Conservation (phyloP, 2,329 filamentous ascomycete species). For the Aureobasidium namibiae region DNA sequence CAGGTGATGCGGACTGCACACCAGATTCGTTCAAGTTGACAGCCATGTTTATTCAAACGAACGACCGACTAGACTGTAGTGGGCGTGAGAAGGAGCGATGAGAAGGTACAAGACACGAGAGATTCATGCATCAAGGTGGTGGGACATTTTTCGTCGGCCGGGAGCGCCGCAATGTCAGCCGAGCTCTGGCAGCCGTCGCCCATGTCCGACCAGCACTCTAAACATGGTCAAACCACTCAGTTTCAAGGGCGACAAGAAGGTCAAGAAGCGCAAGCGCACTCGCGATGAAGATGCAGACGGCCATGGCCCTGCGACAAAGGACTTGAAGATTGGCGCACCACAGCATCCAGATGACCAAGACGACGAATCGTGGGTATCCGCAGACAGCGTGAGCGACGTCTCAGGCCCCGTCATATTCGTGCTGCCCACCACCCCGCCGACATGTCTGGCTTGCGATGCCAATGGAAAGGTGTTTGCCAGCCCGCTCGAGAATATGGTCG, state of each 20-base stretch:
- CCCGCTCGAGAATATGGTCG: conserved; percentile 77
- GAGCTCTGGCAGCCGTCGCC: not conserved
- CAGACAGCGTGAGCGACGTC: conserved; percentile 65
- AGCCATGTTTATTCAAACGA: conserved; percentile 5
- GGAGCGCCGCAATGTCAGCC: conserved; percentile 3
- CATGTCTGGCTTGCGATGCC: conserved; percentile 76
- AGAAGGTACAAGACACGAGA: not conserved
- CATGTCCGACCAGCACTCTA: not conserved
- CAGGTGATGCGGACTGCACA: conserved; percentile 20
- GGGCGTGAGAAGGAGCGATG: not conserved
- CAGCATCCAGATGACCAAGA: conserved; percentile 41
- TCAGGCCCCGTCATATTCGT: conserved; percentile 76
- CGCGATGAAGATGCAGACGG: conserved; percentile 36
- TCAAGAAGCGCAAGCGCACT: conserved; percentile 79
- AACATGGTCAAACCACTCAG: conserved; percentile 79
- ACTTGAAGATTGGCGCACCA: not conserved
- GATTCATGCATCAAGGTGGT: not conserved
- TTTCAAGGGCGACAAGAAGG: conserved; percentile 97
- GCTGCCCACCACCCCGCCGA: conserved; percentile 63
- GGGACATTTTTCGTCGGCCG: not conserved
- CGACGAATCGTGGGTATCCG: conserved; percentile 88
- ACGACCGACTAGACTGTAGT: not conserved
- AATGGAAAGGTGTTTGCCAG: conserved; percentile 80
- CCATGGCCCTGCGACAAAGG: conserved; percentile 15
- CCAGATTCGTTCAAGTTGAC: conserved; percentile 13